phyloP scores from a whole-genome alignment of 139 green algal species.

The Microglena sp. region DNA sequence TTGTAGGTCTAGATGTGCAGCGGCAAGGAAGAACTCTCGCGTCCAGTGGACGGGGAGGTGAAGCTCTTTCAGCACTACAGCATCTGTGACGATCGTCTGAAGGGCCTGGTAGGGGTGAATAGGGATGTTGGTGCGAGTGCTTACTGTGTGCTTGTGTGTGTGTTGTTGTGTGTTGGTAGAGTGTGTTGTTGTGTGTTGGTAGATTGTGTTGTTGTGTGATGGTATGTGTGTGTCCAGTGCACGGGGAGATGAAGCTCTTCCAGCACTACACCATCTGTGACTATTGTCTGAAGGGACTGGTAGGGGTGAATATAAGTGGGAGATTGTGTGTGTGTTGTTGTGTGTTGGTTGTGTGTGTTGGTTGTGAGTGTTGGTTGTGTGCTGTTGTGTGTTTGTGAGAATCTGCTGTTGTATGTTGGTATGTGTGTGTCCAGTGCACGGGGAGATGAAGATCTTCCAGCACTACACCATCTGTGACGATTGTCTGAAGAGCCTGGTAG shows the following conservation, averaged over 20 bases:
- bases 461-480: conserved; percentile 28
- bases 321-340: no score
- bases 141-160: no score
- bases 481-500: conserved; percentile 46
- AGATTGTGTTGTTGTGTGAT: no score
- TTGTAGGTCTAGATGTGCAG: conserved; percentile 62
- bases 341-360: no score
- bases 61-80: neutral
- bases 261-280: conserved; percentile 15
- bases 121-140: no score
- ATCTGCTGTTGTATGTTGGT: no score
- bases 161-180: no score
- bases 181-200: no score
- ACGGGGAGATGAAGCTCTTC: conserved; percentile 33
- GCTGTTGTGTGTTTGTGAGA: no score
- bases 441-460: conserved; percentile 33
- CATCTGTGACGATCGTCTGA: conserved; percentile 38
- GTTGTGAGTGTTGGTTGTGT: no score
- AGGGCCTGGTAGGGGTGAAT: conserved; percentile 37
- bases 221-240: conserved; percentile 72
- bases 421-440: conserved; percentile 63
- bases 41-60: conserved; percentile 65
- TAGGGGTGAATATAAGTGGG: neutral
- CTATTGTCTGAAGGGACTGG: conserved; percentile 56
- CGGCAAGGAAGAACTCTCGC: conserved; percentile 64